phyloP scores from a whole-genome alignment of 768 basidiomycete species.

The Lactarius hengduanensis region DNA sequence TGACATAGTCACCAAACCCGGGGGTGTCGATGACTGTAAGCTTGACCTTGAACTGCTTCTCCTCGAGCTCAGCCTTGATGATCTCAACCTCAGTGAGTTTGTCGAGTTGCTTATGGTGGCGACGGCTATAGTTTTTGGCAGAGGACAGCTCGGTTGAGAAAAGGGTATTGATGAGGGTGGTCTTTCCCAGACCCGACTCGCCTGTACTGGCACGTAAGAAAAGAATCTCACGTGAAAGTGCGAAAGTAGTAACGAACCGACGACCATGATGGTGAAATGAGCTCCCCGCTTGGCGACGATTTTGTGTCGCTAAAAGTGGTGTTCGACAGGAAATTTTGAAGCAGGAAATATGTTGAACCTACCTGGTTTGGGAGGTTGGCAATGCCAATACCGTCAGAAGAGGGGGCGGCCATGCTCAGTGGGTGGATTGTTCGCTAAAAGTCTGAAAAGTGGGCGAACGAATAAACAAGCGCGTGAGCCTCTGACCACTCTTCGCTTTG shows the following conservation, averaged over 20 bases:
- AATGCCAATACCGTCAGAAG: slow-evolving; percentile 81
- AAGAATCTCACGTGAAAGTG: slow-evolving; percentile 1
- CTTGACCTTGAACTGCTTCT: slow-evolving; percentile 99
- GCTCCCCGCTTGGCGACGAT: slow-evolving; percentile 97
- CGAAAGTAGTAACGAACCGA: slow-evolving; percentile 60
- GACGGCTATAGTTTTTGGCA: slow-evolving; percentile 83
- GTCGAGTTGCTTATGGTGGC: slow-evolving; percentile 95
- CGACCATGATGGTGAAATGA: slow-evolving; percentile 99
- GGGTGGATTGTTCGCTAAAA: neutral
- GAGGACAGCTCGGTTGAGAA: slow-evolving; percentile 96
- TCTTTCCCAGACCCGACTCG: slow-evolving; percentile 97
- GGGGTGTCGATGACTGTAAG: slow-evolving; percentile 98
- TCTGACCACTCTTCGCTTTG: slow-evolving; percentile 2
- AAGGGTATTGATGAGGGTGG: slow-evolving; percentile 96
- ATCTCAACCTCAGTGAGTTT: slow-evolving; percentile 99
- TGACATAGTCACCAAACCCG: slow-evolving; percentile 99
- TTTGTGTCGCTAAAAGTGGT: slow-evolving; percentile 79
- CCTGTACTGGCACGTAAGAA: slow-evolving; percentile 45
- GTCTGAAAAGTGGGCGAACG: neutral
- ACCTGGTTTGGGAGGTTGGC: slow-evolving; percentile 99
- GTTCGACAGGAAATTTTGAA: slow-evolving; percentile 25
- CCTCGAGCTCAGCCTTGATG: slow-evolving; percentile 98
- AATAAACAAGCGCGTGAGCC: slow-evolving; percentile 3
- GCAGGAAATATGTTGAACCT: slow-evolving; percentile 29
- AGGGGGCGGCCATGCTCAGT: slow-evolving; percentile 30